Base-by-base conservation (phyloP, 345 rosid genomes). In the Acer campestre region DNA sequence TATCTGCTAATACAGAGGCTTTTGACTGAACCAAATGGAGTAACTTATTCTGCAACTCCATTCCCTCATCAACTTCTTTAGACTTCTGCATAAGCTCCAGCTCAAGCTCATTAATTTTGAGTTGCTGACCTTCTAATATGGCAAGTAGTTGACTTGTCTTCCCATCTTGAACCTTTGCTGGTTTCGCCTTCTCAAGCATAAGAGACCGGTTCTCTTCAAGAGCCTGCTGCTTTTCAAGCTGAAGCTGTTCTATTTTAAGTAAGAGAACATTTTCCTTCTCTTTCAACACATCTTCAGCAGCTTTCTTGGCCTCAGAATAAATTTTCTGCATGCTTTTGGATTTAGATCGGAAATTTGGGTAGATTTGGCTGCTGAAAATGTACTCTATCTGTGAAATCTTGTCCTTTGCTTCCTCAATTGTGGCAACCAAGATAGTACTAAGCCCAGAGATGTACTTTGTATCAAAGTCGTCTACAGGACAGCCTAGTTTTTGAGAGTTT, bases 331-430 rank as follows among this genome's bases (percentile, higher is more conserved):
- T 74, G 74, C 79, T 75, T 86, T 81, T 91, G 68, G 88, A 80
- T 63, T 79, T 91, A 8, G 88, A 78, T 78, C 87, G 95, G 78
- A 92, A 85, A 42, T 82, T 86, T 22, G 95, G 96, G 83, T 84
- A 95, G 22, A 95, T 84, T 86, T 95, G 97, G 77, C 87, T 87
- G 82, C 98, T 91, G 81, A 94, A 95, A 14, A 95, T 88, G 75
- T 91, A 91, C 80, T 94, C 99, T 42, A 95, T 92, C 88, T 94
- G 99, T 64, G 98, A 90, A 70, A 95, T 91, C 76, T 89, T 81
- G 61, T 92, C 99, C 76, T 92, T 95, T 3, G 97, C 93, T 84
- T 95, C 98, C 77, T 95, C 89, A 74, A 94, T 92, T 14, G 97
- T 86, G 0, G 97, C 99, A 25, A 95, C 97, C 80, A 94, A 82